A percentile compares a stretch with the other conserved stretches of the same genome.
Conservation (phyloP, 2,329 filamentous ascomycete species). For the Xylaria sp. region DNA sequence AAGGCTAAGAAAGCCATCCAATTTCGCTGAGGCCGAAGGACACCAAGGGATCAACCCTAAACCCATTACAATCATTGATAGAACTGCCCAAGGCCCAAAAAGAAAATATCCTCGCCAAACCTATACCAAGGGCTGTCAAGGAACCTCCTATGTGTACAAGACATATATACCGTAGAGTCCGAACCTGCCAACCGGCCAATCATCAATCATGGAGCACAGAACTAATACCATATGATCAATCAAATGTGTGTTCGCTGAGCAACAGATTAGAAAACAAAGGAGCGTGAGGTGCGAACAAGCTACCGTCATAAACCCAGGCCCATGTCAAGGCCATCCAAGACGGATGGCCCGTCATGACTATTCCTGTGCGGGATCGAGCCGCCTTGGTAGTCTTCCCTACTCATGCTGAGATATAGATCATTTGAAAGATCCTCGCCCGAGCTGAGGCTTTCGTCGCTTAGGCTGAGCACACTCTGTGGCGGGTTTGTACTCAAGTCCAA, state of each 20-base stretch:
- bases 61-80: slow-evolving; percentile 18
- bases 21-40: slow-evolving; percentile 12
- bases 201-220: slow-evolving; percentile 12
- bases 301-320: slow-evolving; percentile 42
- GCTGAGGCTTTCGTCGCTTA: slow-evolving; percentile 69
- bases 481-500: slow-evolving; percentile 51
- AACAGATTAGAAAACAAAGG: slow-evolving; percentile 12
- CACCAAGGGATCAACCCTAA: slow-evolving; percentile 16
- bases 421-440: slow-evolving; percentile 64
- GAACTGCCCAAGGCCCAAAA: slow-evolving; percentile 6
- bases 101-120: not conserved
- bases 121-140: not conserved
- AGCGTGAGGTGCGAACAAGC: not conserved
- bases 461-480: slow-evolving; percentile 65
- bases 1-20: slow-evolving; percentile 4
- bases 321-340: slow-evolving; percentile 44
- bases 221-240: slow-evolving; percentile 11
- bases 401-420: slow-evolving; percentile 59
- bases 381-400: slow-evolving; percentile 53
- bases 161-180: slow-evolving; percentile 28
- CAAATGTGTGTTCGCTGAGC: slow-evolving; percentile 11
- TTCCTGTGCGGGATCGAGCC: slow-evolving; percentile 38
- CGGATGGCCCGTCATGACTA: slow-evolving; percentile 43
- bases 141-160: slow-evolving; percentile 7
- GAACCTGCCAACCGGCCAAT: not conserved